Evolutionary conservation across 2,329 filamentous ascomycete genomes (phyloP).

Genomic region (Diaporthe velutina): DNA sequence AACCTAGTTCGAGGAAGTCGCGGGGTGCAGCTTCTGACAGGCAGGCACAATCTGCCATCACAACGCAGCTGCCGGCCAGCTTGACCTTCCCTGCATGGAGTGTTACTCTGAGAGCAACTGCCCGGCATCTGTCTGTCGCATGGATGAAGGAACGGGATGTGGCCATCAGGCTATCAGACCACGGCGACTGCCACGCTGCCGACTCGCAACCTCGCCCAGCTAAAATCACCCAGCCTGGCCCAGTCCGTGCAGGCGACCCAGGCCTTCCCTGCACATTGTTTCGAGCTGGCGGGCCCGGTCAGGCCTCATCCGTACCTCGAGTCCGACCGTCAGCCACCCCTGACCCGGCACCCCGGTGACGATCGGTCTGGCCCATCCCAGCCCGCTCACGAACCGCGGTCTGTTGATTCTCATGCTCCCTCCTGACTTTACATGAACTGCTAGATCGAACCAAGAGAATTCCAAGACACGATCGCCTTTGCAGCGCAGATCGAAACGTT

Average conservation of each 20-base stretch:
- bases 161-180: neutral
- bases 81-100: neutral
- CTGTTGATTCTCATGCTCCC: neutral
- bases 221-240: neutral
- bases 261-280: conserved; percentile 36
- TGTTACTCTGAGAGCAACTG: neutral
- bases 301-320: conserved; percentile 27
- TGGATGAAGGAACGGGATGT: conserved; percentile 24
- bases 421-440: neutral
- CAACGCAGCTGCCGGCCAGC: neutral
- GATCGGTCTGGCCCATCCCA: conserved; percentile 20
- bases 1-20: neutral
- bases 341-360: conserved; percentile 21
- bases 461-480: conserved; percentile 8
- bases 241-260: neutral
- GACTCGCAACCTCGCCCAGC: neutral
- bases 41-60: neutral
- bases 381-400: neutral
- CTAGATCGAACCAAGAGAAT: neutral
- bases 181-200: neutral
- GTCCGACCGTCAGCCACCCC: neutral
- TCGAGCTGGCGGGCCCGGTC: conserved; percentile 37
- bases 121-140: neutral
- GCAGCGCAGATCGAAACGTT: conserved; percentile 23
- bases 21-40: conserved; percentile 8